phyloP scores from a whole-genome alignment of 192 early-diverging fungal genomes.

The Polychytrium aggregatum region DNA sequence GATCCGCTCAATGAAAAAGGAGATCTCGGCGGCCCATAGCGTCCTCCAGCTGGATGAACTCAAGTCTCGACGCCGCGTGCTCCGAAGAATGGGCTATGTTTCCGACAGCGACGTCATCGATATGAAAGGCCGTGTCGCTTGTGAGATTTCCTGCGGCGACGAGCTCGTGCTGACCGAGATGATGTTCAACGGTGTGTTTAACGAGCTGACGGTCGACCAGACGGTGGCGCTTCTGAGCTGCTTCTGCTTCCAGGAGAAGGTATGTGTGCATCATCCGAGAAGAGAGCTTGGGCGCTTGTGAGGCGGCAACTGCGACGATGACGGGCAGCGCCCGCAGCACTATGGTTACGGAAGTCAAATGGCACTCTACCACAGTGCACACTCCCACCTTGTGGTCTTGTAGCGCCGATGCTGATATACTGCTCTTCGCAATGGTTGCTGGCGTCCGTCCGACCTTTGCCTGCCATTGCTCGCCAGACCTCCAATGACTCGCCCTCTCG shows the following conservation, averaged over 20 bases:
- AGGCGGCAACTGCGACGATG: too few relatives aligned
- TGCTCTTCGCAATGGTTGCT: too few relatives aligned
- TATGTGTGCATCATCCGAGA: slow-evolving; percentile 2
- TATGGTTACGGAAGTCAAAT: too few relatives aligned
- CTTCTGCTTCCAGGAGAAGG: slow-evolving; percentile 81
- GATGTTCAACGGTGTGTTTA: slow-evolving; percentile 93
- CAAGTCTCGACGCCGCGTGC: slow-evolving; percentile 76
- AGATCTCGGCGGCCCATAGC: slow-evolving; percentile 63
- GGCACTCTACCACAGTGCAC: too few relatives aligned
- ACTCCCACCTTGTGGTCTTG: too few relatives aligned
- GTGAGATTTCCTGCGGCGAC: slow-evolving; percentile 90
- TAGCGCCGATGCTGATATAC: too few relatives aligned
- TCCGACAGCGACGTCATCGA: slow-evolving; percentile 77
- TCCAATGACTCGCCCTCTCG: too few relatives aligned
- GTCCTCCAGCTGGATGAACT: slow-evolving; percentile 90
- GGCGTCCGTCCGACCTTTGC: too few relatives aligned
- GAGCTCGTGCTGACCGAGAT: slow-evolving; percentile 92
- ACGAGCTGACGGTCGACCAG: slow-evolving; percentile 81
- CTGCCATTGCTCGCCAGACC: too few relatives aligned
- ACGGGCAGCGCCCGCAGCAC: neutral
- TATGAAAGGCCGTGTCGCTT: slow-evolving; percentile 96
- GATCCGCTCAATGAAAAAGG: slow-evolving; percentile 58
- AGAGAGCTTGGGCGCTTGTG: too few relatives aligned
- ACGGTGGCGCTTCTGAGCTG: slow-evolving; percentile 77
- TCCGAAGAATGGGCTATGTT: slow-evolving; percentile 84